Conservation (phyloP, 768 basidiomycete species). For the Jaapia argillacea region DNA sequence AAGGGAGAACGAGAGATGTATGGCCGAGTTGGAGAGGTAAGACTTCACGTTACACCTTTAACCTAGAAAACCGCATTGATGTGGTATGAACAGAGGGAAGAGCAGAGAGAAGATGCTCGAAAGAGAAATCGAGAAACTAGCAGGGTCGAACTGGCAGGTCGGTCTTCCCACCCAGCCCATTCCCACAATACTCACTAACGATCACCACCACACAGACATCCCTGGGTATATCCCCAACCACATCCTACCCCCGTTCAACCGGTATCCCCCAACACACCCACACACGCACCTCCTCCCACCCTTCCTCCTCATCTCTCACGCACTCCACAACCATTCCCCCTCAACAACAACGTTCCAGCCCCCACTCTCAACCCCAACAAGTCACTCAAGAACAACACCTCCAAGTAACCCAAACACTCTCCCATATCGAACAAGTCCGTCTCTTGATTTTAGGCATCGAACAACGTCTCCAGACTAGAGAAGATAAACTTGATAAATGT, state of each 20-base stretch:
- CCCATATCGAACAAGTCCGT: constrained; percentile 39
- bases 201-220: no score
- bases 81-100: constrained; percentile 33
- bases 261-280: no score
- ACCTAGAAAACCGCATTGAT: neutral
- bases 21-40: constrained; percentile 71
- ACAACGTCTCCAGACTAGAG: constrained; percentile 51
- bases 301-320: no score
- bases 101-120: constrained; percentile 73
- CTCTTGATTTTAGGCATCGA: constrained; percentile 69
- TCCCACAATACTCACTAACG: no score
- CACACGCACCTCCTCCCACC: no score
- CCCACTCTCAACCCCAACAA: no score
- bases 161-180: no score
- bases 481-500: constrained; percentile 50
- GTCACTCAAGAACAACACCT: no score
- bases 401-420: no score
- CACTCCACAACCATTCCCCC: constrained; percentile 19
- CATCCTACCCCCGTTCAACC: no score
- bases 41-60: constrained; percentile 9
- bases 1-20: constrained; percentile 77
- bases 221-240: no score
- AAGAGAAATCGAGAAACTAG: constrained; percentile 55
- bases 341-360: no score
- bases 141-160: constrained; percentile 81